phyloP scores from a whole-genome alignment of 768 basidiomycete genomes.

The Neoboletus brunneissimus region DNA sequence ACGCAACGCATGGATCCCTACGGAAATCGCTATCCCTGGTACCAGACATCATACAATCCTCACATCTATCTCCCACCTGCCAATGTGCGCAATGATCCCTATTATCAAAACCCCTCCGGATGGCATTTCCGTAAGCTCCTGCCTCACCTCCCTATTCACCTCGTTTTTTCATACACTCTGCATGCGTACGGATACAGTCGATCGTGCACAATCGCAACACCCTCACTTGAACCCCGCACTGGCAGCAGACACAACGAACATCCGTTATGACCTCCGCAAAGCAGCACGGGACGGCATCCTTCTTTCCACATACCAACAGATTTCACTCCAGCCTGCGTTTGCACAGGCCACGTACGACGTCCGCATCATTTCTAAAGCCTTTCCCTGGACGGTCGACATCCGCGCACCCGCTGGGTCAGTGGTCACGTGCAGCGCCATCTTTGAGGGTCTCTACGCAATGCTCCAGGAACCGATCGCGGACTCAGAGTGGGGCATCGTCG shows the following conservation, averaged over 20 bases:
- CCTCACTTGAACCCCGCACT: conserved; percentile 54
- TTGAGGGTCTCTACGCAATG: conserved; percentile 47
- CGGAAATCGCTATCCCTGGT: conserved; percentile 19
- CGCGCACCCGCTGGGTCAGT: conserved; percentile 28
- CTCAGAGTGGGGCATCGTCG: conserved; percentile 64
- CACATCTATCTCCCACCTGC: conserved; percentile 31
- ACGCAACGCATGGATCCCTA: conserved; percentile 24
- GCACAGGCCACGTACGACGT: conserved; percentile 34
- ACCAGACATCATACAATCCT: conserved; percentile 29
- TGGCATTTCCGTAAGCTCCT: conserved; percentile 18
- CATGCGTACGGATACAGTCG: conserved; percentile 6
- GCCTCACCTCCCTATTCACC: background rate
- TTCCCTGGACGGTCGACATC: conserved; percentile 67
- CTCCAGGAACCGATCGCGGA: conserved; percentile 57
- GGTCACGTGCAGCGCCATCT: conserved; percentile 52
- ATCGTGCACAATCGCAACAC: conserved; percentile 38
- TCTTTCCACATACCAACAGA: conserved; percentile 40
- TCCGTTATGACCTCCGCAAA: conserved; percentile 50
- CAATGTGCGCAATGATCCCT: conserved; percentile 12
- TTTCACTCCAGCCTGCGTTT: conserved; percentile 38
- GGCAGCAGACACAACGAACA: conserved; percentile 47
- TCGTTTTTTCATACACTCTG: background rate
- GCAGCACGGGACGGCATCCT: conserved; percentile 42
- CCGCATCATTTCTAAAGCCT: conserved; percentile 56
- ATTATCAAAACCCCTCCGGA: conserved; percentile 7